A percentile compares a stretch with the other conserved stretches of the same genome.
Evolutionary conservation across 352 stramenopile genomes (phyloP).

Genomic region (Pythium pyrilobum): DNA sequence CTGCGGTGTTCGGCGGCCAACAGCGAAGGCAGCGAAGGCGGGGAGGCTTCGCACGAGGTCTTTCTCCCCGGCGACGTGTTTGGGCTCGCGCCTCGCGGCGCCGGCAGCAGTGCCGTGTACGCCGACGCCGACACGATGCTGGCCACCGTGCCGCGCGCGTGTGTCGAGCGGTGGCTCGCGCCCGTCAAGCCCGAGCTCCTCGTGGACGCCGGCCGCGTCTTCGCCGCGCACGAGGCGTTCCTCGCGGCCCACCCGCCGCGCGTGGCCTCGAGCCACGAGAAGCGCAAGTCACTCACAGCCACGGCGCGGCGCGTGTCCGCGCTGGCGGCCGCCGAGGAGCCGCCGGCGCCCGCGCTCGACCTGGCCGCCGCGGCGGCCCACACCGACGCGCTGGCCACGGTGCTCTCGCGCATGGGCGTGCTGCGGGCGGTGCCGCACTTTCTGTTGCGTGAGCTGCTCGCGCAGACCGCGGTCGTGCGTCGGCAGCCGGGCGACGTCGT

Average conservation of each 20-base stretch:
- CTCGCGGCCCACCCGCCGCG: neutral
- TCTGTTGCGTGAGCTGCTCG: conserved; percentile 34
- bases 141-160: conserved; percentile 25
- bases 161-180: conserved; percentile 41
- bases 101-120: conserved; percentile 8
- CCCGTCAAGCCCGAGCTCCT: conserved; percentile 28
- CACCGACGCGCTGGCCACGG: conserved; percentile 23
- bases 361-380: neutral
- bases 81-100: neutral
- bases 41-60: neutral
- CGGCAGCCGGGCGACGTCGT: conserved; percentile 47
- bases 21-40: too few species aligned
- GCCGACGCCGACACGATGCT: conserved; percentile 32
- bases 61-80: conserved; percentile 17
- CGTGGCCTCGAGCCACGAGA: neutral
- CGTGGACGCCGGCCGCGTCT: conserved; percentile 33
- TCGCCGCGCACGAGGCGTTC: conserved; percentile 18
- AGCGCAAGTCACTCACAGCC: conserved; percentile 17
- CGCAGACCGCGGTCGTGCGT: conserved; percentile 22
- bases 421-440: conserved; percentile 33
- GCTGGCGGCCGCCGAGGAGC: neutral
- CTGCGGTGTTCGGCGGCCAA: neutral
- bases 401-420: conserved; percentile 41
- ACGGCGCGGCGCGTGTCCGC: conserved; percentile 11
- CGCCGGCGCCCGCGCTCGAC: neutral